Evolutionary conservation across 2,329 filamentous ascomycete species (phyloP).

Genomic region (Ceratocystis alfenasii): DNA sequence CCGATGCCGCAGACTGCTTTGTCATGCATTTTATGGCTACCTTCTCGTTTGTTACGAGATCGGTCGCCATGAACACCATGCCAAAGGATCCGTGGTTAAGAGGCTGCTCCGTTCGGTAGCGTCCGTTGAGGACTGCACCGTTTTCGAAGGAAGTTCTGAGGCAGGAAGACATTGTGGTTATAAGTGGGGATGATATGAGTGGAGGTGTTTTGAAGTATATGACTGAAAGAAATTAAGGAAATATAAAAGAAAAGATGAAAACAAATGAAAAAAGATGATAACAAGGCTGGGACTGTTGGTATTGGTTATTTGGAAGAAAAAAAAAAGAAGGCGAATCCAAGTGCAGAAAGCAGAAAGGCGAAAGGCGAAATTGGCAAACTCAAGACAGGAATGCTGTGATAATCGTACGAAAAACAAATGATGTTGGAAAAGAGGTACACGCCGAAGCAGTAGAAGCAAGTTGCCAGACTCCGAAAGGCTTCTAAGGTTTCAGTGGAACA

Average conservation of each 20-base stretch:
- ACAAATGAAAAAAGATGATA: conserved; percentile 16
- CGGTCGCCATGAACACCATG: conserved; percentile 90
- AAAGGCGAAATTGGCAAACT: conserved; percentile 8
- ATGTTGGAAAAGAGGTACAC: conserved; percentile 6
- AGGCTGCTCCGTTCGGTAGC: conserved; percentile 81
- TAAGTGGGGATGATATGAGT: conserved; percentile 22
- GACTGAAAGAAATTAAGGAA: conserved; percentile 23
- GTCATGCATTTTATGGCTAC: conserved; percentile 96
- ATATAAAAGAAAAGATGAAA: conserved; percentile 21
- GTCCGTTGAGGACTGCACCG: conserved; percentile 72
- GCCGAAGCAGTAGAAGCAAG: conserved; percentile 11
- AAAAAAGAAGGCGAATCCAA: conserved; percentile 8
- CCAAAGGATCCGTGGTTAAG: conserved; percentile 98
- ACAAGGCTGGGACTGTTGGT: conserved; percentile 22
- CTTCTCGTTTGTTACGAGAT: conserved; percentile 60
- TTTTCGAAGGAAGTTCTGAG: conserved; percentile 69
- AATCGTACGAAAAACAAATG: conserved; percentile 21
- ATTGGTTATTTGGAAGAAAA: conserved; percentile 17
- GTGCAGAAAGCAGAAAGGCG: conserved; percentile 5
- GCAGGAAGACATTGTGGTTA: conserved; percentile 55
- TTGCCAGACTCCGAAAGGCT: conserved; percentile 12
- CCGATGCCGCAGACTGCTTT: conserved; percentile 53
- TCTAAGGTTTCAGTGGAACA: conserved; percentile 5
- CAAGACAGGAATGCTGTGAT: conserved; percentile 18
- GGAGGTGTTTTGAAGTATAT: conserved; percentile 12